Evolutionary conservation across 1,284 basidiomycete genomes (phyloP).

Genomic region (Apiotrichum gracile): DNA sequence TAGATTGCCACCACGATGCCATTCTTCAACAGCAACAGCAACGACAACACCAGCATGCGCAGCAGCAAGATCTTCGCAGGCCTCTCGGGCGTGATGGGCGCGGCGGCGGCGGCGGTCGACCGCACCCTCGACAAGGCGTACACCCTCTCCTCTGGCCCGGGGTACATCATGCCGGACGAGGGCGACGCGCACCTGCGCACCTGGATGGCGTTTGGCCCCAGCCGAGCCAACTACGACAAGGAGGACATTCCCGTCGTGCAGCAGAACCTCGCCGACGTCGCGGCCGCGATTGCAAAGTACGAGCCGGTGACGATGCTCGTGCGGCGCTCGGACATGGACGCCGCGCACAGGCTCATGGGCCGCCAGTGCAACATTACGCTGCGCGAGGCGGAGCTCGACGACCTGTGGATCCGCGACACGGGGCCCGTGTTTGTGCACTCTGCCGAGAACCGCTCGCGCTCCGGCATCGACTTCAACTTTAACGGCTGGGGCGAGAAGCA

Average conservation of each 20-base stretch:
- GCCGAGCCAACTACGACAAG: neutral
- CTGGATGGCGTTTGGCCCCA: slow-evolving; percentile 2
- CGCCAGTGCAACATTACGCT: neutral
- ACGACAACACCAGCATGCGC: too few relatives aligned
- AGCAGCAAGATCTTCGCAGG: too few relatives aligned
- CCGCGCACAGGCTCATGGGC: neutral
- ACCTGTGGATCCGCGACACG: slow-evolving; percentile 2
- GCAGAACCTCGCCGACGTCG: neutral
- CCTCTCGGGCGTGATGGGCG: too few relatives aligned
- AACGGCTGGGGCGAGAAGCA: slow-evolving; percentile 4
- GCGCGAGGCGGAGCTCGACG: neutral
- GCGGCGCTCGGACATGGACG: neutral
- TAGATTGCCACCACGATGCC: too few relatives aligned
- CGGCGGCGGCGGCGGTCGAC: too few relatives aligned
- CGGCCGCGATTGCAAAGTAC: neutral
- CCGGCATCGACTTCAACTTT: slow-evolving; percentile 2
- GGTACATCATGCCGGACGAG: slow-evolving; percentile 7
- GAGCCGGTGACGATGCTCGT: slow-evolving; percentile 6
- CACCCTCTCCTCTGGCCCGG: too few relatives aligned
- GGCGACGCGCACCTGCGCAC: slow-evolving; percentile 2
- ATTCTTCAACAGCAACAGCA: too few relatives aligned
- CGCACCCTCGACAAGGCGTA: too few relatives aligned
- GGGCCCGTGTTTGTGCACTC: neutral
- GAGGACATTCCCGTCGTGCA: neutral
- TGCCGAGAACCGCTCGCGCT: neutral